A percentile compares a stretch with the other conserved stretches of the same genome.
Conservation (phyloP, 441 rosid species). For the Eruca vesicaria region DNA sequence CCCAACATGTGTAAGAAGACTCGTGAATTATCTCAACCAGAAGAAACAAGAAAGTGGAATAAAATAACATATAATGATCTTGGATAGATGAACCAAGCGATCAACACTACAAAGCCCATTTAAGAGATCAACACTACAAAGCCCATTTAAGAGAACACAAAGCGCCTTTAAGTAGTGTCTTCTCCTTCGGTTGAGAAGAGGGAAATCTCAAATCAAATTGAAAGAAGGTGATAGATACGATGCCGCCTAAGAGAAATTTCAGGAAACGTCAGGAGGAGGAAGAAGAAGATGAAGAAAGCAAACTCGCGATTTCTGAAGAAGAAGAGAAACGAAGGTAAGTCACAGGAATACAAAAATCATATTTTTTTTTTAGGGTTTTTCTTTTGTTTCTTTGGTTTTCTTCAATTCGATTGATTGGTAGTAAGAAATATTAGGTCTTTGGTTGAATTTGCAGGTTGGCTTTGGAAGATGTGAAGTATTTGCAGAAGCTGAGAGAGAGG, state of each 20-base stretch:
- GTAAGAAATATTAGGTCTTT: not conserved
- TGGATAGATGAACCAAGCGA: too few species aligned
- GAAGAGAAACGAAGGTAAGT: slow-evolving; percentile 72
- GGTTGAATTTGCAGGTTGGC: slow-evolving; percentile 44
- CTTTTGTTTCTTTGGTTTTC: not conserved
- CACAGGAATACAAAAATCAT: not conserved
- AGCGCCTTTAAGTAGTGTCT: not conserved
- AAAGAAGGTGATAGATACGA: not conserved
- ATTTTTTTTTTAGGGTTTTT: slow-evolving; percentile 32
- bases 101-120: too few species aligned
- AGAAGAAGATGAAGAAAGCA: slow-evolving; percentile 35
- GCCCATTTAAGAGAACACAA: too few species aligned
- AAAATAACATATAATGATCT: slow-evolving; percentile 63
- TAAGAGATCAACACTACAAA: not conserved
- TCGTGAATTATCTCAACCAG: slow-evolving; percentile 70
- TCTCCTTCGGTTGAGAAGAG: too few species aligned
- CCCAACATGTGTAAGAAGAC: slow-evolving; percentile 81
- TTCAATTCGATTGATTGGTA: not conserved
- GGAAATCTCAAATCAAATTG: not conserved
- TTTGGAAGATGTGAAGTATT: slow-evolving; percentile 88
- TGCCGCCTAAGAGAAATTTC: slow-evolving; percentile 72
- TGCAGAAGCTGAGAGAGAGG: slow-evolving; percentile 92
- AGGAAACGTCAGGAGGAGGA: slow-evolving; percentile 65
- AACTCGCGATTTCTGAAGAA: slow-evolving; percentile 50
- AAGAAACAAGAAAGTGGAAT: slow-evolving; percentile 66